A percentile compares a stretch with the other conserved stretches of the same genome.
phyloP scores from a whole-genome alignment of 2,329 filamentous ascomycete genomes.

The Monilinia polystroma region DNA sequence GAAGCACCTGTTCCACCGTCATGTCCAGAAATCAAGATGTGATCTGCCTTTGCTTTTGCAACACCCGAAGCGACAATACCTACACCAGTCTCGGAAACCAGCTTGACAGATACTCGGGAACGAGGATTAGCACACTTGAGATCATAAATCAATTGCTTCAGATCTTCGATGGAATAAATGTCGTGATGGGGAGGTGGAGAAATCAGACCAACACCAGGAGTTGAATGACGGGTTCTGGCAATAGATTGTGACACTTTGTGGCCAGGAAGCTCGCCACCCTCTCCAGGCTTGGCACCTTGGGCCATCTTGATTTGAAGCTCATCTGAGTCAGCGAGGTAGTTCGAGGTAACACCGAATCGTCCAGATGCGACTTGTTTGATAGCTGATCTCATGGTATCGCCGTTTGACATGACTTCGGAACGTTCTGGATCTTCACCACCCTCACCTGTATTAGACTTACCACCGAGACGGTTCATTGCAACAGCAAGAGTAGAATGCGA shows the following conservation, averaged over 20 bases:
- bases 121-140: conserved; percentile 94
- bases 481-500: conserved; percentile 94
- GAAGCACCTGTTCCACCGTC: conserved; percentile 97
- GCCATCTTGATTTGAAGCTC: conserved; percentile 99
- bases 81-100: conserved; percentile 95
- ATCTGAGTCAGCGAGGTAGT: conserved; percentile 91
- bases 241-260: conserved; percentile 96
- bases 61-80: conserved; percentile 97
- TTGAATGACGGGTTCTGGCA: conserved; percentile 91
- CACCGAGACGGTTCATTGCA: conserved; percentile 93
- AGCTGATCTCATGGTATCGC: conserved; percentile 93
- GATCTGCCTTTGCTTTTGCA: conserved; percentile 94
- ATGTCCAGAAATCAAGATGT: conserved; percentile 94
- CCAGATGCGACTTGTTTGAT: conserved; percentile 98
- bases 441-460: conserved; percentile 97
- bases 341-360: conserved; percentile 92
- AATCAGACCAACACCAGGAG: conserved; percentile 92
- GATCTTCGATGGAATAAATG: conserved; percentile 96
- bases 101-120: conserved; percentile 90
- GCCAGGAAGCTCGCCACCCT: conserved; percentile 93
- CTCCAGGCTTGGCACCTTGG: conserved; percentile 94
- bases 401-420: conserved; percentile 81
- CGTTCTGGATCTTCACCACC: conserved; percentile 95
- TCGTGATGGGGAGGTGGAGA: conserved; percentile 96
- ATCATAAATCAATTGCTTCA: conserved; percentile 98